phyloP scores from a whole-genome alignment of 2,329 filamentous ascomycete species.

The Elsinoe batatas region DNA sequence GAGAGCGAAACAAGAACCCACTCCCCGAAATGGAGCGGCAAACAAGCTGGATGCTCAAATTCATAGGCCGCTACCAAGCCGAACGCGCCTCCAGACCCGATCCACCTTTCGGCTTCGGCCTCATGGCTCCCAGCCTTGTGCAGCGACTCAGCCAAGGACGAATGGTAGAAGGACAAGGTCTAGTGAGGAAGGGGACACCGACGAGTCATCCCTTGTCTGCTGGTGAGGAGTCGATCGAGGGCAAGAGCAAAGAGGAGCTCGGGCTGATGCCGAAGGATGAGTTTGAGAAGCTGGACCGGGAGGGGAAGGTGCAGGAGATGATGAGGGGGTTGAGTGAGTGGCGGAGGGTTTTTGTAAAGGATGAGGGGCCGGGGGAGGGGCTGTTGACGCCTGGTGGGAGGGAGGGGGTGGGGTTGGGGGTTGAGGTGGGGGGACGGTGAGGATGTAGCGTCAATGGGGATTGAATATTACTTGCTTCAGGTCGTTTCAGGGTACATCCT shows the following conservation, averaged over 20 bases:
- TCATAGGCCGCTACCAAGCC: not conserved
- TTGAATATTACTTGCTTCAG: not conserved
- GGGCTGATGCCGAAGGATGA: not conserved
- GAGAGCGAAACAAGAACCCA: slow-evolving; percentile 4
- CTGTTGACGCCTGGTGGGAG: not conserved
- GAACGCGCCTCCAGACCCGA: not conserved
- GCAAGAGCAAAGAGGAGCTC: not conserved
- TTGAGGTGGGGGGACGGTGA: not conserved
- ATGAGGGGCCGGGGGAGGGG: not conserved
- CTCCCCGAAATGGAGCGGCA: slow-evolving; percentile 9
- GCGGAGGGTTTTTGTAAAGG: not conserved
- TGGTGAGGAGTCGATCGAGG: not conserved
- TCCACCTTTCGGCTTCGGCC: too few species aligned
- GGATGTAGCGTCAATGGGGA: not conserved
- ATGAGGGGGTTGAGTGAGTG: slow-evolving; percentile 8
- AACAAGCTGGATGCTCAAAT: slow-evolving; percentile 1
- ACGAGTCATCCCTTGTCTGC: not conserved
- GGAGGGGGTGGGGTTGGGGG: slow-evolving; percentile 4
- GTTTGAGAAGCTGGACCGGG: slow-evolving; percentile 8
- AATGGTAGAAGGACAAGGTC: not conserved
- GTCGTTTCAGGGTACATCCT: too few species aligned
- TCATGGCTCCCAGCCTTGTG: too few species aligned
- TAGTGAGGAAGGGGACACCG: not conserved
- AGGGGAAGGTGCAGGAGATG: slow-evolving; percentile 7
- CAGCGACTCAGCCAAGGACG: not conserved